Conservation (phyloP, 2,329 filamentous ascomycete genomes). For the Talaromyces verruculosus region DNA sequence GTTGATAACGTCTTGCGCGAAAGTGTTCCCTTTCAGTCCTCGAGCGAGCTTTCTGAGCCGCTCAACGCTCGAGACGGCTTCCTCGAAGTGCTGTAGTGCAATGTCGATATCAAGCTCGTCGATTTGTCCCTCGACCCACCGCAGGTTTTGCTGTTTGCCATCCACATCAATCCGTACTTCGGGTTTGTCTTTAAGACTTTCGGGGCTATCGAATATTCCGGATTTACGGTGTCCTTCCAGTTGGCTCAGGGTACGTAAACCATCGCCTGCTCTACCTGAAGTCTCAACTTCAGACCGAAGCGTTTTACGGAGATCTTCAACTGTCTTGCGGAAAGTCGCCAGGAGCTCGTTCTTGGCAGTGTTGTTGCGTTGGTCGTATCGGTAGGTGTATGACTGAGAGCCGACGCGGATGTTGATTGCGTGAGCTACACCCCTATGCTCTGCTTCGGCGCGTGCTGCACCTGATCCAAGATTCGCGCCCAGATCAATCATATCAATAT, state of each 20-base stretch:
- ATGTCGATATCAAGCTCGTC: constrained; percentile 96
- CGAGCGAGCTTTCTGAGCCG: constrained; percentile 77
- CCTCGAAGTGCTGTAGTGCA: constrained; percentile 83
- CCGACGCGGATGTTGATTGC: constrained; percentile 89
- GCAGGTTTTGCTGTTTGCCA: constrained; percentile 91
- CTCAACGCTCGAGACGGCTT: constrained; percentile 79
- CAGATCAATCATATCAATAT: constrained; percentile 90
- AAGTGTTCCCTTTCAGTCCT: constrained; percentile 77
- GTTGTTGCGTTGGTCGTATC: constrained; percentile 77
- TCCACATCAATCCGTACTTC: constrained; percentile 90
- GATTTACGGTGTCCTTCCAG: constrained; percentile 77
- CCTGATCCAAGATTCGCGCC: constrained; percentile 51
- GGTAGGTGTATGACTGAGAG: constrained; percentile 89
- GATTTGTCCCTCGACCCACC: constrained; percentile 93
- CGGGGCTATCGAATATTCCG: constrained; percentile 74
- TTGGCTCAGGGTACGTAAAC: constrained; percentile 80
- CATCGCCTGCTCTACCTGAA: constrained; percentile 78
- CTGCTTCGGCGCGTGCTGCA: constrained; percentile 41
- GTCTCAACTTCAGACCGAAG: constrained; percentile 84
- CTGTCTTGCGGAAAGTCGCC: constrained; percentile 85
- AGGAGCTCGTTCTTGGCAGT: constrained; percentile 78
- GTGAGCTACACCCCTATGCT: constrained; percentile 67
- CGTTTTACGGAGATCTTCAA: constrained; percentile 85
- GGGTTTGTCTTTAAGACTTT: constrained; percentile 69
- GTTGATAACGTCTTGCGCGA: constrained; percentile 88